phyloP scores from a whole-genome alignment of 352 stramenopile genomes.

The Pythium plurisporium region DNA sequence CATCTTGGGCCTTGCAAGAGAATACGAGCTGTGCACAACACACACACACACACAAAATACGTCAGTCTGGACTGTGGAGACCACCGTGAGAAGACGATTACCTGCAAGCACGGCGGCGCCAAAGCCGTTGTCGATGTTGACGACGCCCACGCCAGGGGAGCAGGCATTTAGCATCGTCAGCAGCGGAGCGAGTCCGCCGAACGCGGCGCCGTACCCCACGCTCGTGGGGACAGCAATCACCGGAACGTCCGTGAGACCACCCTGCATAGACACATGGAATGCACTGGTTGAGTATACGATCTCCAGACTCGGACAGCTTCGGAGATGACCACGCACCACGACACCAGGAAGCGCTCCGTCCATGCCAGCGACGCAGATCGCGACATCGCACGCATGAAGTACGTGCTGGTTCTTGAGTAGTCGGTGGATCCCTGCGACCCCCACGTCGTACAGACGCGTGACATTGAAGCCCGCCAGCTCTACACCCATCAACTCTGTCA shows the following conservation, averaged over 20 bases:
- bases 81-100: conserved; percentile 23
- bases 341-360: conserved; percentile 96
- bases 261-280: conserved; percentile 34
- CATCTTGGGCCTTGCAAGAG: background rate
- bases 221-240: conserved; percentile 91
- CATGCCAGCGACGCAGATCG: conserved; percentile 96
- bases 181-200: conserved; percentile 91
- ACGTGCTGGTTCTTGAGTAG: conserved; percentile 86
- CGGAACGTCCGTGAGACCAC: conserved; percentile 73
- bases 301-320: too few relatives aligned
- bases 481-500: too few relatives aligned
- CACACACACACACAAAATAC: too few relatives aligned
- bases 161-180: conserved; percentile 98
- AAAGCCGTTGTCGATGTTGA: conserved; percentile 99
- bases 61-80: too few relatives aligned
- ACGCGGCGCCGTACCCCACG: conserved; percentile 89
- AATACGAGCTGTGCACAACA: conserved; percentile 30
- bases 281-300: too few relatives aligned
- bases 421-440: conserved; percentile 92
- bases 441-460: conserved; percentile 88
- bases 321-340: conserved; percentile 71
- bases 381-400: conserved; percentile 85
- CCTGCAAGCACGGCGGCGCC: conserved; percentile 92
- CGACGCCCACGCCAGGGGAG: conserved; percentile 95
- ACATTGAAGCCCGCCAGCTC: conserved; percentile 88